These are phyloP conservation scores for Sordariomycetes sp. DNA, from an alignment of 2,329 filamentous ascomycete species.

Conservation along the genomic window DNA sequence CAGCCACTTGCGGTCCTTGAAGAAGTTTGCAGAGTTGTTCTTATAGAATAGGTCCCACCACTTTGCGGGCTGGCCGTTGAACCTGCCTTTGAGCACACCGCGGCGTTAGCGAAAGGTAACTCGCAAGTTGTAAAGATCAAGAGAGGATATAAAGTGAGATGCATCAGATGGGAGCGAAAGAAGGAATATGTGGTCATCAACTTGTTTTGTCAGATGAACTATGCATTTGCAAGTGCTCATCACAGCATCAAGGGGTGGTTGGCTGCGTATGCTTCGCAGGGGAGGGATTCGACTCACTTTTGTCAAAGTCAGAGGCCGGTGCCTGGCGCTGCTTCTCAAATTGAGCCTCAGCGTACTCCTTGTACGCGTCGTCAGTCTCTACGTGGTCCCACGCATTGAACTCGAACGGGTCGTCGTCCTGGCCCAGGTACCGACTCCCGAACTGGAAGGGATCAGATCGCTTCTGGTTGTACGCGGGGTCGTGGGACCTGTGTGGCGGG, in stretches of 20 bases:
- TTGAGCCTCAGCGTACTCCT: slow-evolving; percentile 75
- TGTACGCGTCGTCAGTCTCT: slow-evolving; percentile 80
- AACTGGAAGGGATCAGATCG: slow-evolving; percentile 91
- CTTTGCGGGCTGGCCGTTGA: slow-evolving; percentile 82
- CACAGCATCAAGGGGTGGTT: slow-evolving; percentile 28
- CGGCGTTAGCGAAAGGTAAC: slow-evolving; percentile 6
- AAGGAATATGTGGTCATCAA: slow-evolving; percentile 55
- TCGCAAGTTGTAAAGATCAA: slow-evolving; percentile 4
- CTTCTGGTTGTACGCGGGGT: slow-evolving; percentile 67
- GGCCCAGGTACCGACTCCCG: slow-evolving; percentile 73
- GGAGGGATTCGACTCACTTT: slow-evolving; percentile 39
- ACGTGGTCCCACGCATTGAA: slow-evolving; percentile 99
- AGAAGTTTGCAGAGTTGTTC: slow-evolving; percentile 95
- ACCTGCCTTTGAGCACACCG: slow-evolving; percentile 46
- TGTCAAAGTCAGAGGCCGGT: slow-evolving; percentile 89
- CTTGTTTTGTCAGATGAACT: slow-evolving; percentile 55
- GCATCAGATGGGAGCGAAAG: slow-evolving; percentile 67
- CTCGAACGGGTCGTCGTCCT: slow-evolving; percentile 84
- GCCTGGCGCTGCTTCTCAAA: slow-evolving; percentile 74
- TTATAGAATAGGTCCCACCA: slow-evolving; percentile 99
- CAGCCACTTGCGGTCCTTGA: slow-evolving; percentile 97
- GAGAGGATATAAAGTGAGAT: slow-evolving; percentile 15
- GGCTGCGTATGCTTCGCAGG: slow-evolving; percentile 12
- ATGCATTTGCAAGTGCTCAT: slow-evolving; percentile 52
- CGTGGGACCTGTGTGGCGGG: slow-evolving; percentile 58